A percentile compares a stretch with the other conserved stretches of the same genome.
Evolutionary conservation across 495 filamentous ascomycete genomes (phyloP).

Genomic region (Apodospora peruviana): DNA sequence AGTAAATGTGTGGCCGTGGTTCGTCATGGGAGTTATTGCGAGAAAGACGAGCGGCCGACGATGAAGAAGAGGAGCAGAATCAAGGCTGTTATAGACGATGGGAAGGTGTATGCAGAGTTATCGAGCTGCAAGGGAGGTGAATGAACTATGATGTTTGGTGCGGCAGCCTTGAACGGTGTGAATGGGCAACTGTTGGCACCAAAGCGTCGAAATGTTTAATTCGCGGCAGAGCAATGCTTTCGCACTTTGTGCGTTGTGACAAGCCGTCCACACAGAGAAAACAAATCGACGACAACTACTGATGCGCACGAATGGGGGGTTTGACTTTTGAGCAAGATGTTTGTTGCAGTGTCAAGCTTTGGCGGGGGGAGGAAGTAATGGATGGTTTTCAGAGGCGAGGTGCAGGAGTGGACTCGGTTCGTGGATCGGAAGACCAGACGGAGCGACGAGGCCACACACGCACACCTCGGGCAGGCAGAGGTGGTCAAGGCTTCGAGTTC

Average conservation of each 20-base stretch:
- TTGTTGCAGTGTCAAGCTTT: neutral
- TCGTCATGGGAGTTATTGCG: constrained; percentile 12
- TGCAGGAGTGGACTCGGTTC: constrained; percentile 4
- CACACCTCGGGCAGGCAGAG: no score
- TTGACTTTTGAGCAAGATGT: no score
- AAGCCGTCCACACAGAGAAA: no score
- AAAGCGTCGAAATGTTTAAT: no score
- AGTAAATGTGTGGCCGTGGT: constrained; percentile 41
- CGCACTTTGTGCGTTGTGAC: no score
- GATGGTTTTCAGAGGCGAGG: no score
- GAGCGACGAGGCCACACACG: neutral
- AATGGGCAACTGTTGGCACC: no score
- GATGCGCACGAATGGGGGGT: no score
- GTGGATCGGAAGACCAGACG: constrained; percentile 1
- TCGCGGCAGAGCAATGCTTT: no score
- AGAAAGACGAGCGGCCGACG: constrained; percentile 10
- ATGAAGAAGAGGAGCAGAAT: neutral
- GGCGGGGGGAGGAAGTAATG: neutral
- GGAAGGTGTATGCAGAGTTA: neutral
- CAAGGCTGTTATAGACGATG: no score
- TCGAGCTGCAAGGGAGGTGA: neutral
- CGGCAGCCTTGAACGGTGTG: neutral
- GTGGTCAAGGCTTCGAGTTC: no score
- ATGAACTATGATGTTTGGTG: neutral
- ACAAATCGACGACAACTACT: no score